Conservation (phyloP, 2,329 filamentous ascomycete genomes). For the Neopestalotiopsis sp. region DNA sequence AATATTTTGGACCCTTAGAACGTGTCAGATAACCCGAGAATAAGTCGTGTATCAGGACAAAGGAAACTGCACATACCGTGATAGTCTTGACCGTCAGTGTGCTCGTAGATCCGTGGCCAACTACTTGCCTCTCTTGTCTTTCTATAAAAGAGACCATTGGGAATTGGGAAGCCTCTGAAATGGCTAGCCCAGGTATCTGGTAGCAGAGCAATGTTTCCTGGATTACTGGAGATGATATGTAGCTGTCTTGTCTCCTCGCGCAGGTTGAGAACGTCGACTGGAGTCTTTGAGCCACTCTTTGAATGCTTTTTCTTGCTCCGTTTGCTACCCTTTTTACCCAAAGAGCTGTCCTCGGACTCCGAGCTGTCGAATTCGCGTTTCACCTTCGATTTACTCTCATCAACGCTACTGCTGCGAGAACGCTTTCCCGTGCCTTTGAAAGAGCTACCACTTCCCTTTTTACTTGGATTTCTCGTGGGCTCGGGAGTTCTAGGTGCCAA, state of each 20-base stretch:
- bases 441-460: not conserved
- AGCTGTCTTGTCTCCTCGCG: conserved; percentile 6
- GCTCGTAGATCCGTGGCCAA: conserved; percentile 37
- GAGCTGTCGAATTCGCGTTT: no score
- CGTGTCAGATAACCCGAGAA: conserved; percentile 26
- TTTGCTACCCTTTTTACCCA: not conserved
- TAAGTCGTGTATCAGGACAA: conserved; percentile 28
- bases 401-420: not conserved
- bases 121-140: conserved; percentile 27
- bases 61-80: conserved; percentile 32
- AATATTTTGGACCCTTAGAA: conserved; percentile 31
- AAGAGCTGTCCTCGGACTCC: not conserved
- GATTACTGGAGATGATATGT: conserved; percentile 24
- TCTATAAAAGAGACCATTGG: conserved; percentile 35
- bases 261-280: not conserved
- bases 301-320: not conserved
- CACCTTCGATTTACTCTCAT: not conserved
- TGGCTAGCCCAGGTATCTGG: conserved; percentile 37
- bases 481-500: no score
- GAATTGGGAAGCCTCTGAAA: conserved; percentile 35
- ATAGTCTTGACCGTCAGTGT: conserved; percentile 31
- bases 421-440: not conserved
- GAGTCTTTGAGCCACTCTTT: no score
- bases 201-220: conserved; percentile 35
- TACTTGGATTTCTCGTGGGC: no score